Evolutionary conservation across 2,329 filamentous ascomycete species (phyloP).

Genomic region (Annulohypoxylon truncatum): DNA sequence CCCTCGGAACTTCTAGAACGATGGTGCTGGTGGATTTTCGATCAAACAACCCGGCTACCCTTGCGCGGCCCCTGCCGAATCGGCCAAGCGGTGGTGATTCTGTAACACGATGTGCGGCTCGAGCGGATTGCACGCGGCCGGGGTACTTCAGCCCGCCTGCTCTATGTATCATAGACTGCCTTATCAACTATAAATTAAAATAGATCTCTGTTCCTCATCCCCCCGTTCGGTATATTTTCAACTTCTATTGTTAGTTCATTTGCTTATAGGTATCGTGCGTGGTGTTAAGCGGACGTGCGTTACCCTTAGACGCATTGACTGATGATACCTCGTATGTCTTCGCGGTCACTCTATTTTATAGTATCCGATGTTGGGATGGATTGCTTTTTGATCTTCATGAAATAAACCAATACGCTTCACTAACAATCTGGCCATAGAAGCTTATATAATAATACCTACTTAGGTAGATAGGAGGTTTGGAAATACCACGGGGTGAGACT

Average conservation of each 20-base stretch:
- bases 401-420: no score
- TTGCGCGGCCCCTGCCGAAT: slow-evolving; percentile 22
- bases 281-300: background rate
- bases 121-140: slow-evolving; percentile 36
- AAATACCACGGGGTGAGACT: background rate
- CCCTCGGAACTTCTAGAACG: slow-evolving; percentile 42
- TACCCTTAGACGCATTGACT: background rate
- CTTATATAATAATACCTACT: background rate
- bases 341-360: background rate
- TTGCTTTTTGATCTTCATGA: no score
- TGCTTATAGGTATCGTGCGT: background rate
- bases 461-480: background rate
- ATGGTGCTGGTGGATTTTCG: slow-evolving; percentile 34
- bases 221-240: background rate
- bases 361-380: background rate
- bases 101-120: slow-evolving; percentile 44
- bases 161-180: slow-evolving; percentile 50
- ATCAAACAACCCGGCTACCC: slow-evolving; percentile 18
- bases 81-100: slow-evolving; percentile 28
- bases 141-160: slow-evolving; percentile 36
- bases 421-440: background rate
- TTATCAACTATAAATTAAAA: slow-evolving; percentile 38
- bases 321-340: background rate
- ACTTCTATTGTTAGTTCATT: background rate
- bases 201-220: slow-evolving; percentile 46